Percentiles rank a stretch among this genome's conserved stretches.
phyloP scores from a whole-genome alignment of 192 early-diverging fungal species.

The Chytriomyces confervae region DNA sequence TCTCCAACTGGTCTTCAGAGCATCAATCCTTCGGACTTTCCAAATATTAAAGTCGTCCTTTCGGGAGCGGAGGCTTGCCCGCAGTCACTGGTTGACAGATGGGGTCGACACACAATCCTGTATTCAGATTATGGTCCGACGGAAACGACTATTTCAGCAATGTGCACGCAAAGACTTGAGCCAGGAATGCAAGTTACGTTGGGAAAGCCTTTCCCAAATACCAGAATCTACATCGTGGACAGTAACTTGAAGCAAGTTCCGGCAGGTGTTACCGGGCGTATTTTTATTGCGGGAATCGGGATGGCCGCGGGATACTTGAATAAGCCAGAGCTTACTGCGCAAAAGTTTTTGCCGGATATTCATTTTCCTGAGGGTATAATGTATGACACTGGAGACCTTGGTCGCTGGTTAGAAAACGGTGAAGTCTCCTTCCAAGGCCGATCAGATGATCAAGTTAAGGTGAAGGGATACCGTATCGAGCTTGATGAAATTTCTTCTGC shows the following conservation, averaged over 20 bases:
- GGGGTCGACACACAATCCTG: slow-evolving; percentile 30
- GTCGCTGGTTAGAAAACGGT: slow-evolving; percentile 41
- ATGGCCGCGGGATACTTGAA: slow-evolving; percentile 55
- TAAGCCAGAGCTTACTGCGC: slow-evolving; percentile 1
- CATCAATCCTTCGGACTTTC: slow-evolving; percentile 36
- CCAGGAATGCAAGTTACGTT: slow-evolving; percentile 12
- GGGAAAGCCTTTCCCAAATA: slow-evolving; percentile 41
- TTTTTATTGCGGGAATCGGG: slow-evolving; percentile 50
- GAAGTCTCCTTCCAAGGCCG: slow-evolving; percentile 32
- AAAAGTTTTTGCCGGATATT: slow-evolving; percentile 33
- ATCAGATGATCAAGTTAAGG: slow-evolving; percentile 49
- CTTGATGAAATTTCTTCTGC: slow-evolving; percentile 39
- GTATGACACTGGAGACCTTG: slow-evolving; percentile 16
- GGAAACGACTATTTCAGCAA: slow-evolving; percentile 26
- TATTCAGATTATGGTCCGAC: slow-evolving; percentile 40
- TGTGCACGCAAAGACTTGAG: not conserved
- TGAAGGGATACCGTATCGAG: slow-evolving; percentile 46
- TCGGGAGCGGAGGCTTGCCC: slow-evolving; percentile 29
- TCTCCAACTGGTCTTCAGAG: slow-evolving; percentile 40
- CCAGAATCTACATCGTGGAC: slow-evolving; percentile 42
- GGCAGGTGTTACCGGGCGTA: slow-evolving; percentile 47
- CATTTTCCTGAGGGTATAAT: slow-evolving; percentile 43
- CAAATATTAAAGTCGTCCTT: slow-evolving; percentile 40
- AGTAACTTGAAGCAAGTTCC: slow-evolving; percentile 36
- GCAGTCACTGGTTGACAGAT: slow-evolving; percentile 29